These are phyloP conservation scores for Carex arenaria DNA, from an alignment of 202 grass and related monocot genomes.

Conservation along the genomic window DNA sequence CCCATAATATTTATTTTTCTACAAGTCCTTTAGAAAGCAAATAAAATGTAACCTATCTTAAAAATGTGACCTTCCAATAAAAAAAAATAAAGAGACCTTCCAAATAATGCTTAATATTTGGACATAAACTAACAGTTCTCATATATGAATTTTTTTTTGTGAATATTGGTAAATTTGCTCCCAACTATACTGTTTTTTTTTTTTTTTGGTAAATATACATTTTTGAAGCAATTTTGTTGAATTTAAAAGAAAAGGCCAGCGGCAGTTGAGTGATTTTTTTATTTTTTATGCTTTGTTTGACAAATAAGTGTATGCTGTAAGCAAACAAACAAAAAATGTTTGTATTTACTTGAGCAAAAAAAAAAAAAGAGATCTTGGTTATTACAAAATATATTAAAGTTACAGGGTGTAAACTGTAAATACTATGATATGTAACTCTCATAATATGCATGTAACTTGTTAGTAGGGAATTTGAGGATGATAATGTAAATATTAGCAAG, in stretches of 20 bases:
- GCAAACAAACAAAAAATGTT: not conserved
- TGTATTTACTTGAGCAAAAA: not conserved
- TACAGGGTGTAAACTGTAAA: not conserved
- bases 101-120: not conserved
- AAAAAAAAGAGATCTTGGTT: not conserved
- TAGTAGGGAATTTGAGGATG: slow-evolving; percentile 61
- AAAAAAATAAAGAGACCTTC: not conserved
- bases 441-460: slow-evolving; percentile 13
- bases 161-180: no score
- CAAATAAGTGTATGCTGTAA: not conserved
- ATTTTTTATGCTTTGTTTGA: not conserved
- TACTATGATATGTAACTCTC: not conserved
- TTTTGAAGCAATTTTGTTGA: not conserved
- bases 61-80: not conserved
- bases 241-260: not conserved
- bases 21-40: not conserved
- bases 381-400: not conserved
- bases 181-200: no score
- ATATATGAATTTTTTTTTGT: not conserved
- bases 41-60: not conserved
- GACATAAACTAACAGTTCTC: not conserved
- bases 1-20: no score
- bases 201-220: not conserved
- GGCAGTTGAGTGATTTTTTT: not conserved
- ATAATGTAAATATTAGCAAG: slow-evolving; percentile 74